Conservation (phyloP, 495 filamentous ascomycete species). For the Pseudomonodictys pantanalensis region DNA sequence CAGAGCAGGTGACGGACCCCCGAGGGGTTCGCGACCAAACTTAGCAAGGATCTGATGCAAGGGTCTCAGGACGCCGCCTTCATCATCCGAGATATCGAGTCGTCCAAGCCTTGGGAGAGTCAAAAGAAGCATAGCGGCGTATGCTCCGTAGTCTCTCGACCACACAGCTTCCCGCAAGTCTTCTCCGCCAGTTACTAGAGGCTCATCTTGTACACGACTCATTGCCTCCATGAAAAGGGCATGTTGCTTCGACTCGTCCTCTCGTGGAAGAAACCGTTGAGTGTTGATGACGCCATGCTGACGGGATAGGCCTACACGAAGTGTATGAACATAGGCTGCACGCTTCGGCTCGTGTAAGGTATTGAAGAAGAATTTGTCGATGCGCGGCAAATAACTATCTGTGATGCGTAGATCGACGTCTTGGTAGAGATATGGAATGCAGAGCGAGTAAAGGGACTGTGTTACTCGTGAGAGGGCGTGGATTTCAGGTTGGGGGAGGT, state of each 20-base stretch:
- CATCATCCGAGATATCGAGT: background rate
- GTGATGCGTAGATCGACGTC: slow-evolving; percentile 5
- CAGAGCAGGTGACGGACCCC: background rate
- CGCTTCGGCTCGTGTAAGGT: background rate
- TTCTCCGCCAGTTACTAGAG: background rate
- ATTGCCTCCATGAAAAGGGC: background rate
- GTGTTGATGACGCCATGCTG: background rate
- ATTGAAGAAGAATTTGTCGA: slow-evolving; percentile 9
- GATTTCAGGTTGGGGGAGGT: background rate
- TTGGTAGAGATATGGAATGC: background rate
- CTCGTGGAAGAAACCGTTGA: background rate
- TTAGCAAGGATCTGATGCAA: background rate
- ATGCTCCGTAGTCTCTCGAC: background rate
- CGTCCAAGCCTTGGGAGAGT: background rate
- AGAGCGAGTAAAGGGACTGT: background rate
- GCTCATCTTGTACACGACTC: background rate
- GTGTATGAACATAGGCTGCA: background rate
- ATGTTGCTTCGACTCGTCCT: background rate
- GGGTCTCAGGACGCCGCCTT: background rate
- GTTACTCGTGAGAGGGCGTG: background rate
- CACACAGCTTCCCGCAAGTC: background rate
- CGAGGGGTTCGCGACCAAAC: too few species aligned
- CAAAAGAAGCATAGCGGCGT: background rate
- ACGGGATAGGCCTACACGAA: background rate
- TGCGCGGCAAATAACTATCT: background rate